A percentile compares a stretch with the other conserved stretches of the same genome.
phyloP scores from a whole-genome alignment of 805 yeast genomes.

The Scheffersomyces ergatensis region DNA sequence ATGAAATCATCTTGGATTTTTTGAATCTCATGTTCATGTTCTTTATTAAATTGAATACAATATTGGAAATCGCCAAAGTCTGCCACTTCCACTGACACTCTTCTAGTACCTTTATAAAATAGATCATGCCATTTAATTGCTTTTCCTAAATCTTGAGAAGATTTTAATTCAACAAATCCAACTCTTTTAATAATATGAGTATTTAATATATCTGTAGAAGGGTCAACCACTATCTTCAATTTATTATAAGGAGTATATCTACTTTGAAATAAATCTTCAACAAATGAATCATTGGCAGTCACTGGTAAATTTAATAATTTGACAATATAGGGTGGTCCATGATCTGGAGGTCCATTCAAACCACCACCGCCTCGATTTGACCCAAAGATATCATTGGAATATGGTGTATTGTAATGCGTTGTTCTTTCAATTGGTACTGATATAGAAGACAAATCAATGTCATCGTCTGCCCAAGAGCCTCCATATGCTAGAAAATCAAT shows the following conservation, averaged over 20 bases:
- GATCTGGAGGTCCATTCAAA: constrained; percentile 11
- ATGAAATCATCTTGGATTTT: constrained; percentile 27
- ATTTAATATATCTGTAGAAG: constrained; percentile 35
- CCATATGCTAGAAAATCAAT: constrained; percentile 31
- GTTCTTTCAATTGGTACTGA: constrained; percentile 42
- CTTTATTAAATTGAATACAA: constrained; percentile 37
- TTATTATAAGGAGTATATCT: constrained; percentile 58
- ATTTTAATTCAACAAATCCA: constrained; percentile 59
- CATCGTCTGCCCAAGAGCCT: constrained; percentile 49
- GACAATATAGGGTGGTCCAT: constrained; percentile 62
- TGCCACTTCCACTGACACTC: constrained; percentile 38
- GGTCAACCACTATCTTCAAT: constrained; percentile 61
- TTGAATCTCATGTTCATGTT: constrained; percentile 28
- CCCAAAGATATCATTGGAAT: constrained; percentile 5
- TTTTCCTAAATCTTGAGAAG: constrained; percentile 51
- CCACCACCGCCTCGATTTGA: constrained; percentile 3
- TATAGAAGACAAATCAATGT: constrained; percentile 42
- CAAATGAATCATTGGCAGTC: constrained; percentile 46
- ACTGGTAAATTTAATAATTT: constrained; percentile 62
- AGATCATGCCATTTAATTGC: constrained; percentile 65
- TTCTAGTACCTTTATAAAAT: constrained; percentile 40
- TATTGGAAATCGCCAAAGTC: constrained; percentile 39
- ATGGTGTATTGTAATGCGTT: constrained; percentile 6
- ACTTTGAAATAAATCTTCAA: constrained; percentile 61
- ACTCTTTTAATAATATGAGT: constrained; percentile 47